These are phyloP conservation scores for Phlyctochytrium arcticum DNA, from an alignment of 192 early-diverging fungal species.

Conservation along the genomic window DNA sequence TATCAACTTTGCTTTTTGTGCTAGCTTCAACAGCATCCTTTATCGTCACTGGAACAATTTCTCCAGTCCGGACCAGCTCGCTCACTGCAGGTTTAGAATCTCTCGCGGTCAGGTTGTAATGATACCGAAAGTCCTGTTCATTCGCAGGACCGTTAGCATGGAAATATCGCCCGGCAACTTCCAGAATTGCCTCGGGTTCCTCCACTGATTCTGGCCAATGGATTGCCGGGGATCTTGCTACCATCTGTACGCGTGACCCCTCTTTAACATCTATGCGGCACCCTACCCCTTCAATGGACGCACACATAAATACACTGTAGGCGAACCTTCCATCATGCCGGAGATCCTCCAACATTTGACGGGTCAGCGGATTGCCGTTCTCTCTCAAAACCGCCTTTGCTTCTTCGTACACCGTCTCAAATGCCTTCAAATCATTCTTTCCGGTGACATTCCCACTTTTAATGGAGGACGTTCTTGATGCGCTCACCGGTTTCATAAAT, in stretches of 20 bases:
- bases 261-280: not conserved
- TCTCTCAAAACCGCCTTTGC: not conserved
- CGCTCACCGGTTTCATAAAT: not conserved
- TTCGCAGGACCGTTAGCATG: slow-evolving; percentile 8
- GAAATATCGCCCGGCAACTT: slow-evolving; percentile 18
- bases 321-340: not conserved
- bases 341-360: not conserved
- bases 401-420: not conserved
- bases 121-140: slow-evolving; percentile 22
- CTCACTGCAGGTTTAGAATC: not conserved
- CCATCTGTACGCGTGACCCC: not conserved
- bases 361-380: not conserved
- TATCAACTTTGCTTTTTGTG: not conserved
- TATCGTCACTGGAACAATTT: slow-evolving; percentile 2
- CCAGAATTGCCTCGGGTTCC: slow-evolving; percentile 1
- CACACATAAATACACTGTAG: slow-evolving; percentile 24
- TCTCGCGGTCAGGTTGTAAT: not conserved
- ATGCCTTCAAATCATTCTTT: not conserved
- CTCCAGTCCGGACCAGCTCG: not conserved
- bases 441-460: slow-evolving; percentile 13
- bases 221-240: not conserved
- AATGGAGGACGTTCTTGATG: not conserved
- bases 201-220: not conserved
- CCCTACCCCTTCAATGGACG: slow-evolving; percentile 14
- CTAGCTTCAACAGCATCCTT: not conserved